phyloP scores from a whole-genome alignment of 306 rosid species.

The Senna tora region DNA sequence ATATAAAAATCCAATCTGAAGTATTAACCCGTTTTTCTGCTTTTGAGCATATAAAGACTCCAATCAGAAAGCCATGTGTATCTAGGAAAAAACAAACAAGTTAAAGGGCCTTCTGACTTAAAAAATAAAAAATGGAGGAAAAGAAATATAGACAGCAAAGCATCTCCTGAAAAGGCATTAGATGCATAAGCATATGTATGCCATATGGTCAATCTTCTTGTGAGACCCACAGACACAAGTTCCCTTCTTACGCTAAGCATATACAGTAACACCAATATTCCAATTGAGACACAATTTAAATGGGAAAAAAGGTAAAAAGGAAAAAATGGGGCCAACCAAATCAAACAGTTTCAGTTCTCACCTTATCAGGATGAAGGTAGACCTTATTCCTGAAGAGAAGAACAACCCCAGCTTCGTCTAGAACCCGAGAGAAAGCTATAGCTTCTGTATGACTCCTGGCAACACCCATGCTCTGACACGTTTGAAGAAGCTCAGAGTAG shows the following conservation, averaged over 20 bases:
- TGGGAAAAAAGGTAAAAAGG: background rate
- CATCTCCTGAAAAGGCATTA: background rate
- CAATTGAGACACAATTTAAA: background rate
- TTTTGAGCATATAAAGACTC: background rate
- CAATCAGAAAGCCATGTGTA: background rate
- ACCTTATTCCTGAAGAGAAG: constrained; percentile 90
- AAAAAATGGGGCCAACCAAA: background rate
- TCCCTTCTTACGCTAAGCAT: constrained; percentile 17
- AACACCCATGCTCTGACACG: constrained; percentile 76
- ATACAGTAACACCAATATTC: constrained; percentile 16
- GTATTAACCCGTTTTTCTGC: background rate
- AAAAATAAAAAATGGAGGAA: no score
- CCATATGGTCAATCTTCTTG: constrained; percentile 3
- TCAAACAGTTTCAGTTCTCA: constrained; percentile 28
- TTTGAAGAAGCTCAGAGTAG: constrained; percentile 71
- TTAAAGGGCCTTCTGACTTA: background rate
- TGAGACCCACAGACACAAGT: constrained; percentile 25
- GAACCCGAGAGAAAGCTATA: constrained; percentile 65
- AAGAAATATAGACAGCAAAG: constrained; percentile 5
- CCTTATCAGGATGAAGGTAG: constrained; percentile 94
- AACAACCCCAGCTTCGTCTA: constrained; percentile 94
- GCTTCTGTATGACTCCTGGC: constrained; percentile 80
- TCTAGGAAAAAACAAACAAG: background rate
- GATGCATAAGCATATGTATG: background rate
- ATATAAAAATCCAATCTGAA: constrained; percentile 21